phyloP scores from a whole-genome alignment of 306 rosid species.

The Heteromeles arbutifolia region DNA sequence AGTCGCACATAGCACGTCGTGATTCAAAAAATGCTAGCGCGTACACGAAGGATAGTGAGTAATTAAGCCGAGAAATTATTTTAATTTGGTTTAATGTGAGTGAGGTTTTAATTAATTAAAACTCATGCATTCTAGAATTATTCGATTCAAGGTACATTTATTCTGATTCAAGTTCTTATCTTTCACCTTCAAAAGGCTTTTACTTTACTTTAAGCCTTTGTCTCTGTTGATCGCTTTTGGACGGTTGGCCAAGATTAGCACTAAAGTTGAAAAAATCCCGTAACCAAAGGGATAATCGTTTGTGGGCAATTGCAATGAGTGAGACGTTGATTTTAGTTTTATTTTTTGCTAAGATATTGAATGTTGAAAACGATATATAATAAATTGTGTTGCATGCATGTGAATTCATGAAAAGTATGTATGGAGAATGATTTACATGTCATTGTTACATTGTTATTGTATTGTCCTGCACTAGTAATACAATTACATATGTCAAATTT shows the following conservation, averaged over 20 bases:
- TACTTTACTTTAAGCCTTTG: neutral
- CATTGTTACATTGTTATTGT: too few relatives aligned
- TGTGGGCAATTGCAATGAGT: neutral
- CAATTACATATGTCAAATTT: too few relatives aligned
- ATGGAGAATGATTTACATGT: fast-evolving
- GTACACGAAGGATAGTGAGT: too few relatives aligned
- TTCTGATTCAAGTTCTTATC: neutral
- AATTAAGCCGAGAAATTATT: neutral
- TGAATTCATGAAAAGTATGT: neutral
- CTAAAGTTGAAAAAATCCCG: neutral
- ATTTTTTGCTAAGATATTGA: neutral
- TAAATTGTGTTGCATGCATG: neutral
- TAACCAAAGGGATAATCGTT: neutral
- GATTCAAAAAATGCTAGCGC: too few relatives aligned
- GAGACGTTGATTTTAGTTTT: neutral
- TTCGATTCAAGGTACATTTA: neutral
- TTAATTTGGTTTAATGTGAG: too few relatives aligned
- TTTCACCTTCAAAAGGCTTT: neutral
- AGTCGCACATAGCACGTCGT: too few relatives aligned
- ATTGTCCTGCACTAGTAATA: too few relatives aligned
- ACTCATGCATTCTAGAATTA: too few relatives aligned
- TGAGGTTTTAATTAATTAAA: neutral
- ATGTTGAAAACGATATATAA: neutral
- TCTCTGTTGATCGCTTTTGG: neutral
- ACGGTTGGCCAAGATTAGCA: neutral